Evolutionary conservation across 169 alveolate genomes (phyloP).

Genomic region (Plasmodium falciparum): DNA sequence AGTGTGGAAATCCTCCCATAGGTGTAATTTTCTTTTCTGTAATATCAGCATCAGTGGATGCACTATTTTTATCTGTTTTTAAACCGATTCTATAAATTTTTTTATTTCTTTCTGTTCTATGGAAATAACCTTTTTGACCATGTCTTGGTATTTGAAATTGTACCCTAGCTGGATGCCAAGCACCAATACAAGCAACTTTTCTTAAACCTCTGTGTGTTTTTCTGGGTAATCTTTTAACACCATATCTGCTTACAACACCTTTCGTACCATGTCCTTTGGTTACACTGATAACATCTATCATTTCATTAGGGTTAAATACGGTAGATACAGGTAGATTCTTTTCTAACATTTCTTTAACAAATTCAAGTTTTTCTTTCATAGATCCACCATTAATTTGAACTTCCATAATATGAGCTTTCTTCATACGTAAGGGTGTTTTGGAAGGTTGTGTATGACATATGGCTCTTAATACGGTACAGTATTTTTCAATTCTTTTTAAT

Average conservation of each 20-base stretch:
- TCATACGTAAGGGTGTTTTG: conserved; percentile 94
- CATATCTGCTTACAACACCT: conserved; percentile 99
- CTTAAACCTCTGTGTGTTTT: conserved; percentile 99
- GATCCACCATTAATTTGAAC: conserved; percentile 99
- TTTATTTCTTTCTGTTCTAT: conserved; percentile 99
- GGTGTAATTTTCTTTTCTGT: conserved; percentile 99
- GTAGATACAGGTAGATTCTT: conserved; percentile 96
- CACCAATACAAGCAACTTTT: conserved; percentile 99
- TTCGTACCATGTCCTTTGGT: conserved; percentile 99
- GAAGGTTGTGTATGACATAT: conserved; percentile 99
- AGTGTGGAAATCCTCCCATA: conserved; percentile 99
- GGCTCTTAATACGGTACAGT: conserved; percentile 98
- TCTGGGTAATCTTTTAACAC: conserved; percentile 99
- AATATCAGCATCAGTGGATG: conserved; percentile 98
- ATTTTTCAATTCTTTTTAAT: conserved; percentile 95
- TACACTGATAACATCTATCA: conserved; percentile 98
- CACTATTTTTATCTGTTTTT: conserved; percentile 95
- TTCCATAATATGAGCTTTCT: conserved; percentile 99
- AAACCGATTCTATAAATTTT: conserved; percentile 99
- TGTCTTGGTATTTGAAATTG: conserved; percentile 99
- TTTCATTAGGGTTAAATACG: conserved; percentile 97
- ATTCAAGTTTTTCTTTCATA: conserved; percentile 97
- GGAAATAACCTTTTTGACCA: conserved; percentile 99
- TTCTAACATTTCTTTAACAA: conserved; percentile 96
- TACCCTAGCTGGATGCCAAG: conserved; percentile 99